Evolutionary conservation across 495 filamentous ascomycete genomes (phyloP).

Genomic region (Annulohypoxylon bovei): DNA sequence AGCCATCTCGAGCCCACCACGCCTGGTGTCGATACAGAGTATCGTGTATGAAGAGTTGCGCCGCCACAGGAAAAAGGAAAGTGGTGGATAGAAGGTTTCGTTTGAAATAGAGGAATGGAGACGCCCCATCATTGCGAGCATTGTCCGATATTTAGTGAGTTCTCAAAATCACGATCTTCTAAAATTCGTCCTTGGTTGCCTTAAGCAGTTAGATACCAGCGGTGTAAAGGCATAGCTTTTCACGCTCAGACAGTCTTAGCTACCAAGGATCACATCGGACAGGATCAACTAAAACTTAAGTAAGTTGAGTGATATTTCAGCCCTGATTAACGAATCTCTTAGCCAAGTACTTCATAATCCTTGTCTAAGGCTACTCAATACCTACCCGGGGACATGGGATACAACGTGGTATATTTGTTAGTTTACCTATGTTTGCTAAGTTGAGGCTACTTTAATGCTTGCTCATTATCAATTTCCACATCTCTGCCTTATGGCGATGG

Average conservation of each 20-base stretch:
- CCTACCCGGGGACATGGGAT: background rate
- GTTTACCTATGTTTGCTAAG: background rate
- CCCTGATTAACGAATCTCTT: background rate
- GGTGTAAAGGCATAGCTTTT: background rate
- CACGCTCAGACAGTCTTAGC: background rate
- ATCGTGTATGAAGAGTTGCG: background rate
- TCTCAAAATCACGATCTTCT: background rate
- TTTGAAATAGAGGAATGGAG: background rate
- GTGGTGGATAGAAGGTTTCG: background rate
- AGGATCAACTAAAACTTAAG: background rate
- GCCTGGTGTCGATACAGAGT: constrained; percentile 6
- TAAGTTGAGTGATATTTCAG: background rate
- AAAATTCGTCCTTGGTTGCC: background rate
- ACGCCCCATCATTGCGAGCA: background rate
- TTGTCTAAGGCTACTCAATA: background rate
- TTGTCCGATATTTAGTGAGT: background rate
- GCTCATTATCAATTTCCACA: background rate
- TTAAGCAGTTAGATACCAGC: background rate
- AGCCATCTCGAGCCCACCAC: background rate
- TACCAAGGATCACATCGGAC: background rate
- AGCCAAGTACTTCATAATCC: background rate
- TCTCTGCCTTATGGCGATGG: constrained; percentile 14
- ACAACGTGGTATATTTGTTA: background rate
- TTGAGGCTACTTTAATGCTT: background rate
- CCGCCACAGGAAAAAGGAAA: background rate